A percentile compares a stretch with the other conserved stretches of the same genome.
Conservation (phyloP, 495 filamentous ascomycete genomes). For the Podospora fimiseda region DNA sequence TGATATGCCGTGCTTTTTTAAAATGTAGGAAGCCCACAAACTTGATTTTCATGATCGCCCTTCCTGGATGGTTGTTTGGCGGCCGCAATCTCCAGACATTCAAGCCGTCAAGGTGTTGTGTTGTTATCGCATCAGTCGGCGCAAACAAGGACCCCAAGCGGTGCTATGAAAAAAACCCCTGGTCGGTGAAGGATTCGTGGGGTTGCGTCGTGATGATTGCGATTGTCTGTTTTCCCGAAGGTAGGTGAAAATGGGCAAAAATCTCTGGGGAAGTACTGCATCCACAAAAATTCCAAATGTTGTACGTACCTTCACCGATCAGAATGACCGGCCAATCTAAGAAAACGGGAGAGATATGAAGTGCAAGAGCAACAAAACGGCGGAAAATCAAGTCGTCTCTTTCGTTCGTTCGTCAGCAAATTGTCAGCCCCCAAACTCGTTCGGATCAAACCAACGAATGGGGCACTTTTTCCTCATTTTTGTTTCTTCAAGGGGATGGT, state of each 20-base stretch:
- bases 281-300: not conserved
- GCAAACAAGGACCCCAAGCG: not conserved
- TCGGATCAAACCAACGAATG: not conserved
- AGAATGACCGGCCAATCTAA: not conserved
- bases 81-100: too few species aligned
- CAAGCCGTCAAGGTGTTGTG: too few species aligned
- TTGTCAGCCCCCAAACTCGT: constrained; percentile 1
- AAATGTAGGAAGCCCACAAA: too few species aligned
- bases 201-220: too few species aligned
- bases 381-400: not conserved
- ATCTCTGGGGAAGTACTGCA: not conserved
- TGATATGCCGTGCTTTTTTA: too few species aligned
- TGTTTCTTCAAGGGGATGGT: too few species aligned
- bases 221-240: too few species aligned
- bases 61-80: too few species aligned
- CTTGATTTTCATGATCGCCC: too few species aligned
- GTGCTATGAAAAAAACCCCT: too few species aligned
- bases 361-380: not conserved
- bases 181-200: not conserved
- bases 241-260: too few species aligned
- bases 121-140: not conserved
- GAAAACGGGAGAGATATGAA: not conserved
- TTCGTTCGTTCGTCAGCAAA: not conserved
- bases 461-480: too few species aligned
- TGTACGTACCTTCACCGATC: not conserved